Conservation (phyloP, 441 rosid species). For the Populus tomentosa region DNA sequence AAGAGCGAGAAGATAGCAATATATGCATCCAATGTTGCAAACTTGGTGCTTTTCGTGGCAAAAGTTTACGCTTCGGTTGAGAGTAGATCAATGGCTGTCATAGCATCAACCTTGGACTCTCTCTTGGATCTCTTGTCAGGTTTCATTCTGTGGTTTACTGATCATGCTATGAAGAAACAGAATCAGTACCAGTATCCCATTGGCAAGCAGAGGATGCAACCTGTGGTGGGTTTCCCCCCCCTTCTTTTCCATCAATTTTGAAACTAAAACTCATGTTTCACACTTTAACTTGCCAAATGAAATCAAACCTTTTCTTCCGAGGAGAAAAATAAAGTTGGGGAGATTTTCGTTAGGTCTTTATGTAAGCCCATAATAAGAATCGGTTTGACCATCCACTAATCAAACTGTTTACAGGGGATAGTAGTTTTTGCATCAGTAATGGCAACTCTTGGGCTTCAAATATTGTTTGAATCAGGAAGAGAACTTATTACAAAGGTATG, state of each 20-base stretch:
- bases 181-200: conserved; percentile 48
- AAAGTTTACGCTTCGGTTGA: conserved; percentile 49
- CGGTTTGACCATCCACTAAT: too few relatives aligned
- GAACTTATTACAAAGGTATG: conserved; percentile 39
- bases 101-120: conserved; percentile 63
- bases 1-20: conserved; percentile 42
- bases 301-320: too few relatives aligned
- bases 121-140: conserved; percentile 59
- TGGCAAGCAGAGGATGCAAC: conserved; percentile 66
- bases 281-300: too few relatives aligned
- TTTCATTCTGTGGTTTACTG: conserved; percentile 57
- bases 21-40: conserved; percentile 46
- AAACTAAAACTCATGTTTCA: too few relatives aligned
- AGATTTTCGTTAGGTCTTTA: too few relatives aligned
- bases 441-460: conserved; percentile 62
- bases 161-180: conserved; percentile 40
- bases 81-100: conserved; percentile 60
- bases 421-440: conserved; percentile 59
- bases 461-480: conserved; percentile 50
- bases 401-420: conserved; percentile 37
- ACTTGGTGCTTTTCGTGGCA: conserved; percentile 49
- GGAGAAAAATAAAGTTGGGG: too few relatives aligned
- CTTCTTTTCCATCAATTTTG: background rate
- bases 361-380: too few relatives aligned
- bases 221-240: conserved; percentile 38